Conservation (phyloP, 176 grass and related monocot genomes). For the Saccharum spontaneum region DNA sequence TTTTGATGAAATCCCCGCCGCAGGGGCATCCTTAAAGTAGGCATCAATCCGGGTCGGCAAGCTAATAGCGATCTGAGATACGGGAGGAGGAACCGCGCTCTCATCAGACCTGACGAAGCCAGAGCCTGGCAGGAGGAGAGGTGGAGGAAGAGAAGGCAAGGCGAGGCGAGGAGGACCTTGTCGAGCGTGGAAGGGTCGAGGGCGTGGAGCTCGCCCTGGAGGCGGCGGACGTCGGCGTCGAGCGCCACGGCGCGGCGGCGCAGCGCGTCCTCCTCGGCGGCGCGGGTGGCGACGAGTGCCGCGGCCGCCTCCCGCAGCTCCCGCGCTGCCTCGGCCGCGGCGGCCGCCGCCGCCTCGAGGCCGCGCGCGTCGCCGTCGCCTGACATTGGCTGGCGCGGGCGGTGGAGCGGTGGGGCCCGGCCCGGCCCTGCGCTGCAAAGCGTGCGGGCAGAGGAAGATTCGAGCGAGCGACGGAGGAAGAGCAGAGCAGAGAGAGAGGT, state of each 20-base stretch:
- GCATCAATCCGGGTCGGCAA: neutral
- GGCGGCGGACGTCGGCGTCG: slow-evolving; percentile 61
- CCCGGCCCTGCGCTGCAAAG: too few species aligned
- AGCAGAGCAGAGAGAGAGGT: neutral
- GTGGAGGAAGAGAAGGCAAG: too few species aligned
- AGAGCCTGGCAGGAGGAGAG: neutral
- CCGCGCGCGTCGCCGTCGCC: slow-evolving; percentile 26
- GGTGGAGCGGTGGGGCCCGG: neutral
- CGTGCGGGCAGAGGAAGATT: neutral
- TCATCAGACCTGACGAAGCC: neutral
- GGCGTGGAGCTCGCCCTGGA: slow-evolving; percentile 41
- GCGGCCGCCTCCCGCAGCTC: slow-evolving; percentile 77
- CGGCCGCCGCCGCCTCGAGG: slow-evolving; percentile 48
- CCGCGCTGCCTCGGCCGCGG: slow-evolving; percentile 64
- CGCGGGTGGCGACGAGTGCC: slow-evolving; percentile 28
- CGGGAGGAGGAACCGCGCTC: neutral
- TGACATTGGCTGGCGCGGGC: neutral
- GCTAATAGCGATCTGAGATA: slow-evolving; percentile 9
- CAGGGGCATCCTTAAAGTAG: neutral
- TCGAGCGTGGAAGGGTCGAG: slow-evolving; percentile 51
- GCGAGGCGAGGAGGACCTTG: slow-evolving; percentile 34
- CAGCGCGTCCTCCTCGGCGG: slow-evolving; percentile 76
- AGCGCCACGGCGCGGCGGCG: slow-evolving; percentile 58
- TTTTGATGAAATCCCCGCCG: neutral
- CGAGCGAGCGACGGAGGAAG: neutral